phyloP scores from a whole-genome alignment of 495 filamentous ascomycete species.

The Neurospora sp. region DNA sequence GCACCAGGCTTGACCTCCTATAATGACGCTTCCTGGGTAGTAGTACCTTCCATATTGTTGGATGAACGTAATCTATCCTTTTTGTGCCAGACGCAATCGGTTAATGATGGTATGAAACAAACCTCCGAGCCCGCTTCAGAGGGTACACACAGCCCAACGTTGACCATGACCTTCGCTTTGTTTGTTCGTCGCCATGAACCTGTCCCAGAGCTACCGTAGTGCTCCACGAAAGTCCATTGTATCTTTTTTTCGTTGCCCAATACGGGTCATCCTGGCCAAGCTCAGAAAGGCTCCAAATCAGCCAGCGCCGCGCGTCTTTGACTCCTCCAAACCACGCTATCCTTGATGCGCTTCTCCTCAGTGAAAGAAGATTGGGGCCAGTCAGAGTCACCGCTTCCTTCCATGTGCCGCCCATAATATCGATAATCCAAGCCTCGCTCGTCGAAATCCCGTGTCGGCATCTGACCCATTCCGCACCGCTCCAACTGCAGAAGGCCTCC shows the following conservation, averaged over 20 bases:
- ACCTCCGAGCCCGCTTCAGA: background rate
- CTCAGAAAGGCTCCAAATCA: conserved; percentile 26
- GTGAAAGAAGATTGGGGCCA: conserved; percentile 18
- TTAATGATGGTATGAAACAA: background rate
- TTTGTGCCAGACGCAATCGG: background rate
- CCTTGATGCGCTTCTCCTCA: conserved; percentile 11
- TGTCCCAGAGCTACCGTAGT: background rate
- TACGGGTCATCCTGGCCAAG: background rate
- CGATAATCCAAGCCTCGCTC: background rate
- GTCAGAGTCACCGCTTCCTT: conserved; percentile 10
- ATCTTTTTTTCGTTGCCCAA: background rate
- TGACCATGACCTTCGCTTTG: background rate
- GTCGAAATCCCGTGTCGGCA: conserved; percentile 19
- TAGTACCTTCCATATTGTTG: background rate
- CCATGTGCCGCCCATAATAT: background rate
- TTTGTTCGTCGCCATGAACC: background rate
- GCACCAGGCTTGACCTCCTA: background rate
- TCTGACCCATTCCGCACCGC: conserved; percentile 38
- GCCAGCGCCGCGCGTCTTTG: conserved; percentile 20
- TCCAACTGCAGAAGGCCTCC: conserved; percentile 76
- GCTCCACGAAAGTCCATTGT: background rate
- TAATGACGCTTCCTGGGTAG: background rate
- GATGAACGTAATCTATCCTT: background rate
- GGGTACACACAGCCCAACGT: background rate
- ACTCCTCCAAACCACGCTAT: conserved; percentile 18